Conservation (phyloP, 169 alveolate species). For the Plasmodium chabaudi region DNA sequence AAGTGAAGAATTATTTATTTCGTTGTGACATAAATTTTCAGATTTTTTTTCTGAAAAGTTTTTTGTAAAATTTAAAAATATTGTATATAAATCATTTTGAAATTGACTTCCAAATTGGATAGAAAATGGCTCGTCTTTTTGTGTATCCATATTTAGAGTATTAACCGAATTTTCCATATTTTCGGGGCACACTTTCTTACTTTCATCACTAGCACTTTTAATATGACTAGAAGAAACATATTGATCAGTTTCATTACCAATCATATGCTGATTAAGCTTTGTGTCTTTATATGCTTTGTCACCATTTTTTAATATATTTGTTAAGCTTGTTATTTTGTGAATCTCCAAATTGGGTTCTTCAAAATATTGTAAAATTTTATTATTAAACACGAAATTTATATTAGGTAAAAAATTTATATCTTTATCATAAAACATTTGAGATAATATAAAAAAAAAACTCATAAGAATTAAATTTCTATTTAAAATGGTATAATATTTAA, state of each 20-base stretch:
- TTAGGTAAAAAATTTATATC: background rate
- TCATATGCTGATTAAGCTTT: background rate
- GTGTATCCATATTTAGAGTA: no score
- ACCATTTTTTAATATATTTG: background rate
- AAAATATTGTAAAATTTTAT: background rate
- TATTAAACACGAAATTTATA: constrained; percentile 2
- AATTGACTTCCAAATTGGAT: background rate
- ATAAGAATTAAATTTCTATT: constrained; percentile 38
- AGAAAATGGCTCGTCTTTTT: background rate
- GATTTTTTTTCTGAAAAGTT: background rate
- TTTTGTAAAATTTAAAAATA: constrained; percentile 17
- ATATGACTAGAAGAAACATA: background rate
- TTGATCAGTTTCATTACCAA: background rate
- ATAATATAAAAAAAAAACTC: constrained; percentile 26
- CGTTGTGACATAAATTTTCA: background rate
- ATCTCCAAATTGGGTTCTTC: background rate
- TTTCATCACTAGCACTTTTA: background rate
- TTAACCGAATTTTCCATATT: no score
- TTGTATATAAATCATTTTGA: constrained; percentile 10
- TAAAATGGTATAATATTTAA: constrained; percentile 8
- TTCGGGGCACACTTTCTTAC: background rate
- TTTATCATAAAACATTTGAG: constrained; percentile 21
- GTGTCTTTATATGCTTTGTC: background rate
- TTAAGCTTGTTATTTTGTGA: background rate
- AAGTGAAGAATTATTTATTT: constrained; percentile 3